Percentiles rank a stretch among this genome's conserved stretches.
Conservation (phyloP, 2,329 filamentous ascomycete species). For the Fusarium lyarnte region DNA sequence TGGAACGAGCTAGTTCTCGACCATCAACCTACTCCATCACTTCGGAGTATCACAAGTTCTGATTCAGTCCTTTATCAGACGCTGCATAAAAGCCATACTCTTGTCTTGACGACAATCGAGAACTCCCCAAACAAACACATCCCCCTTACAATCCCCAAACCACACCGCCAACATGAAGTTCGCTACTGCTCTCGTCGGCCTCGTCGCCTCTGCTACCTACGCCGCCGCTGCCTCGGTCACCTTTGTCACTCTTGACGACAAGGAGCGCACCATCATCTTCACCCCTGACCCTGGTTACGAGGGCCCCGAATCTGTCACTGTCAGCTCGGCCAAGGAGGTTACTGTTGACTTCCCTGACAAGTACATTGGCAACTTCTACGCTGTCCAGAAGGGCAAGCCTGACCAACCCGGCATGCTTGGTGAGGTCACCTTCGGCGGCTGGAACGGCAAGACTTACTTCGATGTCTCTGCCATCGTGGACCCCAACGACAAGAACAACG, state of each 20-base stretch:
- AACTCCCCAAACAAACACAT: conserved; percentile 9
- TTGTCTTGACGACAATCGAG: conserved; percentile 44
- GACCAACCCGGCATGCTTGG: conserved; percentile 62
- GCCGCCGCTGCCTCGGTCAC: conserved; percentile 61
- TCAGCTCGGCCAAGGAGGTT: conserved; percentile 51
- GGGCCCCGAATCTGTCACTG: conserved; percentile 51
- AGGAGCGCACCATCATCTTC: conserved; percentile 61
- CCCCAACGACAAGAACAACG: conserved; percentile 58
- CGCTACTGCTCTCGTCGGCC: conserved; percentile 55
- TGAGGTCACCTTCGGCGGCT: conserved; percentile 61
- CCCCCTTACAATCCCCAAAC: conserved; percentile 15
- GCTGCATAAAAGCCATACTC: conserved; percentile 17
- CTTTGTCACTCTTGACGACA: conserved; percentile 67
- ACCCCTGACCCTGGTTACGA: conserved; percentile 54
- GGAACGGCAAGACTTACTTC: conserved; percentile 61
- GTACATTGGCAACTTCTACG: conserved; percentile 63
- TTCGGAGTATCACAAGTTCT: conserved; percentile 22
- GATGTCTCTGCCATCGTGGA: conserved; percentile 68
- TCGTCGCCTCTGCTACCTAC: conserved; percentile 55
- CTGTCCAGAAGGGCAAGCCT: conserved; percentile 55
- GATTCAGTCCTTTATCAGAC: conserved; percentile 43
- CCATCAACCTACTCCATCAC: conserved; percentile 19
- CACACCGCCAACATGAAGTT: conserved; percentile 63
- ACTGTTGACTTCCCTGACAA: conserved; percentile 54
- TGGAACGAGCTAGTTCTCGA: conserved; percentile 44